These are phyloP conservation scores for Rhodocollybia butyracea DNA, from an alignment of 768 basidiomycete genomes.

Conservation along the genomic window DNA sequence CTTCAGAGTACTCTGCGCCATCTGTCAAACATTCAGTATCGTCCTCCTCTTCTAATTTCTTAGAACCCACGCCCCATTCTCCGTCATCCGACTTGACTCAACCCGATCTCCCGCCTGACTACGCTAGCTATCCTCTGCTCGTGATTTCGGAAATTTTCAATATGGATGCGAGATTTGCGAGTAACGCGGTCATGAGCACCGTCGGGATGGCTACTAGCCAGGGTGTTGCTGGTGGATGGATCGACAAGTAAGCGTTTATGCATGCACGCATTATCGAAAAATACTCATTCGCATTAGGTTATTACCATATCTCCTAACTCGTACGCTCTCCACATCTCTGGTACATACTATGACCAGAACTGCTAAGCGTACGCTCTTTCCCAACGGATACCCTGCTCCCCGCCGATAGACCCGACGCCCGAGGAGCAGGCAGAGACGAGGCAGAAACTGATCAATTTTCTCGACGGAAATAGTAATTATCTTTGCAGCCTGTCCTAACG, in stretches of 20 bases:
- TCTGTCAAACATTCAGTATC: slow-evolving; percentile 18
- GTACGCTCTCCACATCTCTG: slow-evolving; percentile 46
- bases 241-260: slow-evolving; percentile 48
- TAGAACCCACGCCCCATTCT: slow-evolving; percentile 4
- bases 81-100: not conserved
- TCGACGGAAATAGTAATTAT: slow-evolving; percentile 30
- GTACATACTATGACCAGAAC: slow-evolving; percentile 51
- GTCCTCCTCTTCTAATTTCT: slow-evolving; percentile 18
- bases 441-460: slow-evolving; percentile 35
- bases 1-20: slow-evolving; percentile 12
- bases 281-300: slow-evolving; percentile 38
- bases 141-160: slow-evolving; percentile 51
- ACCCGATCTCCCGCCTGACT: slow-evolving; percentile 20
- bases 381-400: slow-evolving; percentile 83
- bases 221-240: slow-evolving; percentile 27
- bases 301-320: slow-evolving; percentile 64
- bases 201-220: slow-evolving; percentile 34
- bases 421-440: slow-evolving; percentile 71
- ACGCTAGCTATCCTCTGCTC: slow-evolving; percentile 38
- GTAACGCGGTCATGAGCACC: slow-evolving; percentile 41
- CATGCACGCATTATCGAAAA: not conserved
- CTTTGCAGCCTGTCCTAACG: not conserved
- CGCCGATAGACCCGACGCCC: slow-evolving; percentile 68
- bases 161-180: slow-evolving; percentile 45
- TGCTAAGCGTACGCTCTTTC: slow-evolving; percentile 76